These are phyloP conservation scores for Neospora caninum DNA, from an alignment of 169 alveolate genomes.

Conservation along the genomic window DNA sequence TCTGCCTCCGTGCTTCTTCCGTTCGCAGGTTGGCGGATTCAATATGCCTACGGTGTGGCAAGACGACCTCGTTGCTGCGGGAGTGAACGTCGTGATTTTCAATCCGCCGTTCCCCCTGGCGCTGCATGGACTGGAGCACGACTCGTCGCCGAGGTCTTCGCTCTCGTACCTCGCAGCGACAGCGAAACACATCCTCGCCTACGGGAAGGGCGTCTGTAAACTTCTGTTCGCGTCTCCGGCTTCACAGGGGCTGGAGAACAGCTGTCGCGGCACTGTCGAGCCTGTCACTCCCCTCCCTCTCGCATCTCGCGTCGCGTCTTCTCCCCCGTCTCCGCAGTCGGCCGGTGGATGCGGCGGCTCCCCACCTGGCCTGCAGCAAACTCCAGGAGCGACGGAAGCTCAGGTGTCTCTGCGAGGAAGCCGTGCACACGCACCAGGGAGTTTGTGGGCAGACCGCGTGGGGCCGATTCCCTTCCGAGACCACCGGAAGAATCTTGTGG, in stretches of 20 bases:
- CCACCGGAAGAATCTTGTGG: conserved; percentile 40
- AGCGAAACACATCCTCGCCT: not conserved
- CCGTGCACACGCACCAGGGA: not conserved
- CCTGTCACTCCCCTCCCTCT: too few species aligned
- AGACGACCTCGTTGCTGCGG: conserved; percentile 6
- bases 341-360: not conserved
- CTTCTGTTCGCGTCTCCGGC: too few species aligned
- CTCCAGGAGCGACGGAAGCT: not conserved
- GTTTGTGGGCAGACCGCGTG: not conserved
- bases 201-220: not conserved
- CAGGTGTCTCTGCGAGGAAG: not conserved
- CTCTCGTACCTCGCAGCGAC: not conserved
- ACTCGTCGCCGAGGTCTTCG: not conserved
- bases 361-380: not conserved
- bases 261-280: too few species aligned
- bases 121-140: not conserved
- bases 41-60: conserved; percentile 18
- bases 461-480: conserved; percentile 42
- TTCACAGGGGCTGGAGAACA: too few species aligned
- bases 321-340: not conserved
- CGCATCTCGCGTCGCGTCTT: too few species aligned
- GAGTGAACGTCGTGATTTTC: conserved; percentile 9
- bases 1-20: not conserved
- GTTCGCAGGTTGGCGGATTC: conserved; percentile 1
- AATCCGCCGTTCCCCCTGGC: not conserved